Evolutionary conservation across 306 rosid species (phyloP), one percentile per base, ranked within the genome.

Genomic region (Fragaria nilgerrensis): DNA sequence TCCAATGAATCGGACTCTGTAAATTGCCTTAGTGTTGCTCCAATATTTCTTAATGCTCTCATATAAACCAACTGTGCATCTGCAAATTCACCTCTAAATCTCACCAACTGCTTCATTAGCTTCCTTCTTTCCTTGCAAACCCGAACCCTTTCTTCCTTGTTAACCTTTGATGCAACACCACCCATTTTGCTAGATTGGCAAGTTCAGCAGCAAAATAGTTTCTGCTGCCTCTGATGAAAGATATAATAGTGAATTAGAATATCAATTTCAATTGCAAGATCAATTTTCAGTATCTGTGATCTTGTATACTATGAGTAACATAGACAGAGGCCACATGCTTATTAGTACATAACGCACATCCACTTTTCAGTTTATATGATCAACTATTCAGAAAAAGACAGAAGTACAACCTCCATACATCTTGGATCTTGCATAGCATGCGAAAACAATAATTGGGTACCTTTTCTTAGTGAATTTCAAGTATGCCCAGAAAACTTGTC

Each of bases 21-120:
- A 80, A 95, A 89, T 70, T 95, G 99, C 77, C 96, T 77, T 56
- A 95, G 98, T 25, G 99, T 88, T 2, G 81, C 86, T 44, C 99
- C 99, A 11, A 91, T 89, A 75, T 91, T 89, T 82, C 82, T 95
- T 83, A 95, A 74, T 23, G 94, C 87, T 83, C 36, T 89, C 76
- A 95, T 84, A 81, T 95, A 95, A 68, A 81, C 93, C 70, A 91
- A 71, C 8, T 84, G 84, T 29, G 99, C 82, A 82, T 89, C 98
- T 41, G 91, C 92, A 86, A 92, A 92, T 61, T 87, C 89, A 74
- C 88, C 87, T 86, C 98, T 90, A 53, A 82, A 72, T 69, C 78
- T 73, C 52, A 91, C 84, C 72, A 95, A 83, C 77, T 87, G 92
- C 75, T 95, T 95, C 79, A 91, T 88, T 50, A 85, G 83, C 84